Evolutionary conservation across 2,329 filamentous ascomycete genomes (phyloP).

Genomic region (Periconia macrospinosa): DNA sequence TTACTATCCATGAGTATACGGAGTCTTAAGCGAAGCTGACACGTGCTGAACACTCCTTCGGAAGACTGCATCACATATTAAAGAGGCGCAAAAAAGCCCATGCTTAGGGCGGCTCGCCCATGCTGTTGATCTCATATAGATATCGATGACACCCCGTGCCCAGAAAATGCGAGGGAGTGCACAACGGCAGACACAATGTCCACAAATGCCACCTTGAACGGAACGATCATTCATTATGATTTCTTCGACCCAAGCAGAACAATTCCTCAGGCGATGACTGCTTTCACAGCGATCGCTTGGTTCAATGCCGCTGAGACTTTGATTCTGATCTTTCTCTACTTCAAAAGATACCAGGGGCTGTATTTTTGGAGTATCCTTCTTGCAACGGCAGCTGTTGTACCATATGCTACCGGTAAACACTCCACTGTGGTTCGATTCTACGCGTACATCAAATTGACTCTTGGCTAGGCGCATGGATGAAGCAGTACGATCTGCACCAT

Average conservation of each 20-base stretch:
- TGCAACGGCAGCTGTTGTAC: constrained; percentile 11
- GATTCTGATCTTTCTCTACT: constrained; percentile 46
- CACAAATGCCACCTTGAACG: not conserved
- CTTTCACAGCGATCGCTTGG: constrained; percentile 18
- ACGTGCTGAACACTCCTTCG: not conserved
- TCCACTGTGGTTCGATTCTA: constrained; percentile 15
- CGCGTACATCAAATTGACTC: constrained; percentile 10
- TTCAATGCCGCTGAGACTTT: constrained; percentile 44
- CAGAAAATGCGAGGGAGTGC: not conserved
- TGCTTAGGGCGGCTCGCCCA: not conserved
- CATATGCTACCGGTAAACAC: constrained; percentile 13
- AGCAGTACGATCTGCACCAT: constrained; percentile 1
- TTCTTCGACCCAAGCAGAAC: not conserved
- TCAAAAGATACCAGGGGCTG: constrained; percentile 46
- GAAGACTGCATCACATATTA: not conserved
- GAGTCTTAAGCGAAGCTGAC: not conserved
- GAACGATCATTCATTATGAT: not conserved
- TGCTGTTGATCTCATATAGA: not conserved
- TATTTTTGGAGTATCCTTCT: constrained; percentile 50
- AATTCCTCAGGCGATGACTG: constrained; percentile 3
- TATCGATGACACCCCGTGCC: not conserved
- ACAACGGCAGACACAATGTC: not conserved
- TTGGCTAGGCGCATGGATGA: constrained; percentile 8
- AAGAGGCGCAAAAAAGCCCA: not conserved
- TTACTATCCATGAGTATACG: not conserved